These are phyloP conservation scores for Suillus brevipes DNA, from an alignment of 768 basidiomycete genomes.

Conservation along the genomic window DNA sequence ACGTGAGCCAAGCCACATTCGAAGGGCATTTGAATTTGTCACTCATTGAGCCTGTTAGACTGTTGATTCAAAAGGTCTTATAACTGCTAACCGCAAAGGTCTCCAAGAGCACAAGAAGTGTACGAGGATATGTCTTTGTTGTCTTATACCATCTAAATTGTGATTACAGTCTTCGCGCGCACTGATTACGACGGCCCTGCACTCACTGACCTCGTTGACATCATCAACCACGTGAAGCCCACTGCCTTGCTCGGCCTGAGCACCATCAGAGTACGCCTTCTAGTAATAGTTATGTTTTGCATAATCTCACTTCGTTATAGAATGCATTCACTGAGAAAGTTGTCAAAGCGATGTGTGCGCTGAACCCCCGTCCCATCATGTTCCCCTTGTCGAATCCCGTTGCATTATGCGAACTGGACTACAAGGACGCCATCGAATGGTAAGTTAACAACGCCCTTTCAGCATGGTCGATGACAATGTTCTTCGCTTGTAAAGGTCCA, in stretches of 20 bases:
- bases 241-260: constrained; percentile 78
- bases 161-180: constrained; percentile 61
- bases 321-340: constrained; percentile 65
- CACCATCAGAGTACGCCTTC: constrained; percentile 42
- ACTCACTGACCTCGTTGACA: constrained; percentile 60
- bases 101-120: constrained; percentile 77
- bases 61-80: constrained; percentile 76
- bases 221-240: constrained; percentile 70
- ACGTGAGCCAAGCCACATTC: constrained; percentile 41
- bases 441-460: constrained; percentile 21
- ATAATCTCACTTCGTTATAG: constrained; percentile 18
- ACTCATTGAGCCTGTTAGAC: constrained; percentile 42
- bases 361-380: constrained; percentile 73
- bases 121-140: constrained; percentile 24
- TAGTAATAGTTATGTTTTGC: not conserved
- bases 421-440: constrained; percentile 60
- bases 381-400: constrained; percentile 82
- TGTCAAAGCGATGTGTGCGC: constrained; percentile 59
- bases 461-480: not conserved
- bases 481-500: constrained; percentile 44
- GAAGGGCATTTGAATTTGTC: constrained; percentile 1
- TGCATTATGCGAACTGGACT: constrained; percentile 60
- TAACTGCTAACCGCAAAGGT: constrained; percentile 66
- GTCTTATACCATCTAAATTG: not conserved
- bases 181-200: constrained; percentile 66